Evolutionary conservation across 1,284 basidiomycete species (phyloP), one percentile per base, ranked within the genome.

Genomic region (Dichomitus squalens): DNA sequence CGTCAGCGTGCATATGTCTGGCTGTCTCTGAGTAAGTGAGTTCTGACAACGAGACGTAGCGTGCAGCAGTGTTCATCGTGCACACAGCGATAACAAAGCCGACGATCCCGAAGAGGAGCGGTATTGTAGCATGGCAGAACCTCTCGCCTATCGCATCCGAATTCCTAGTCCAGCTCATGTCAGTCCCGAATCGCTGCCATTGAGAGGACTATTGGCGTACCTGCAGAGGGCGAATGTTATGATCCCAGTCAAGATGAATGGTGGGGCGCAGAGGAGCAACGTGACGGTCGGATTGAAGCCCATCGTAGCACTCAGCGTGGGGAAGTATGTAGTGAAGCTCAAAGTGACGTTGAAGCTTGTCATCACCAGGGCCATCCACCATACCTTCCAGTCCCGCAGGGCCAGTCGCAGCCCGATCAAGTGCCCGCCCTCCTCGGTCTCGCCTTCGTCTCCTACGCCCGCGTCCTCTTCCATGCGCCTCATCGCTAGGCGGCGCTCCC

Each of bases 251-350:
- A 92, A 85, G 12, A 84, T 73, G 82, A 88, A 93, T 9, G 91
- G 91, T 33, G 92, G 91, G 5, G 87, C 88, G 59, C 87, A 90
- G 25, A 92, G 79, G 48, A 92, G 72, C 18, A 93, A 73, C 0
- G 88, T 85, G 18, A 85, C 74, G 2, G 84, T 87, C 7, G 78
- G 75, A 47, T 75, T 77, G 70, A 82, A 91, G 21, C 89, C 89
- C 70, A 93, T 77, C 0, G 90, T 92, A 12, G 78, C 80, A 20
- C 77, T 81, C 51, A 88, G 72, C 1, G 87, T 88, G 9, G 90
- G 88, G 73, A 91, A 88, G 70, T 84, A 88, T n/a, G 84, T 81
- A 70, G 86, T 92, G 80, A 92, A 93, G 14, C 83, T 85, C n/a
- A 93, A 69, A 18, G 86, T 80, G 56, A 89, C 66, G 40, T 81